Evolutionary conservation across 179 eudicot species (phyloP), one percentile per base, ranked within the genome.

Genomic region (Corrigiola litoralis): DNA sequence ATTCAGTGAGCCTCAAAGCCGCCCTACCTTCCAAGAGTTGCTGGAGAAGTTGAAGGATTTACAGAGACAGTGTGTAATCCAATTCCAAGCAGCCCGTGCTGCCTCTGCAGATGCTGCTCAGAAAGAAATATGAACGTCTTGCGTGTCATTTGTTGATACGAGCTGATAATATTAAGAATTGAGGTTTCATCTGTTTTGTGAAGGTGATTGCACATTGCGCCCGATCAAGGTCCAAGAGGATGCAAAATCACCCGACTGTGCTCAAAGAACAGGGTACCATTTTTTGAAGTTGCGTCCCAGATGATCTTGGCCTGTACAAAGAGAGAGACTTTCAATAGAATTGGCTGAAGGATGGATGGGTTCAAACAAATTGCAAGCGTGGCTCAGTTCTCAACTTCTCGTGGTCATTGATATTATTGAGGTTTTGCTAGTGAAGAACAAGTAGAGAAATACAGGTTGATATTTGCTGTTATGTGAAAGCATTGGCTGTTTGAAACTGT

Each of bases 21-120:
- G 99, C 14, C 99, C 97, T 40, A 56, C 97, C 9, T 94, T 90
- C 79, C 95, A 82, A 54, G 97, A 90, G 51, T 54, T 94, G 76
- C 71, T 90, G 68, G 99, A 86, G 64, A 88, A 72, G 77, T 87
- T 94, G 21, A 90, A 84, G 83, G 90, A 85, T 52, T 48, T 94
- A 78, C 94, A 84, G 65, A 86, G 80, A 65, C 87, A 84, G 63
- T 77, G 74, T 42, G 64, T 80, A 29, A 50, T 80, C 62, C 89
- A 94, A 52, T 74, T 76, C 72, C 95, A 83, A 73, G 89, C 89
- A 38, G 76, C 85, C 32, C 82, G 87, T 45, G 69, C 74, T 65
- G 57, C 74, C 46, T 70, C 81, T 40, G 81, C 70, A 23, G 86
- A 79, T 61, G 61, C 13, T 57, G 32, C 68, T 68, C 71, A 55